Evolutionary conservation across 768 basidiomycete genomes (phyloP).

Genomic region (Phanerochaete carnosa): DNA sequence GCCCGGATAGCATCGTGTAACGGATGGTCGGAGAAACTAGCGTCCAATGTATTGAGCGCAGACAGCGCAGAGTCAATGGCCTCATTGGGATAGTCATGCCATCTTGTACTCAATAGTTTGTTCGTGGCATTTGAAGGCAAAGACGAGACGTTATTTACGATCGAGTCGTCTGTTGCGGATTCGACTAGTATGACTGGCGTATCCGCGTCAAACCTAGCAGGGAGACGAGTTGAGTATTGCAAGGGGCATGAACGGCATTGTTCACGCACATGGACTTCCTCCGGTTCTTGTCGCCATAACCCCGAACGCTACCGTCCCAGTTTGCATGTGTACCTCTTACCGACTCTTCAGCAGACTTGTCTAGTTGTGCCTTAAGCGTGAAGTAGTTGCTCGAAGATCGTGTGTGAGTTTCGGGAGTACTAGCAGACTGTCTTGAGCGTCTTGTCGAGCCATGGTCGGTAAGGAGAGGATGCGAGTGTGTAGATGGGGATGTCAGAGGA

Average conservation of each 20-base stretch:
- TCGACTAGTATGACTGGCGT: conserved; percentile 27
- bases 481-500: conserved; percentile 21
- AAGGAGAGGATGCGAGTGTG: conserved; percentile 68
- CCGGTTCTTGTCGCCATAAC: conserved; percentile 40
- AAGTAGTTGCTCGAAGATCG: conserved; percentile 52
- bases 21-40: conserved; percentile 49
- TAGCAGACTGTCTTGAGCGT: conserved; percentile 43
- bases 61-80: conserved; percentile 66
- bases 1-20: conserved; percentile 68
- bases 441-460: conserved; percentile 46
- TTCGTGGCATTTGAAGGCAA: conserved; percentile 25
- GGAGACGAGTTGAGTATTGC: not conserved
- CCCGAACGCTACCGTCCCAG: conserved; percentile 58
- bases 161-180: conserved; percentile 16
- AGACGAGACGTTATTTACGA: not conserved
- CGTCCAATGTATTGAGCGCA: conserved; percentile 40
- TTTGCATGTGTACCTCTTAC: conserved; percentile 27
- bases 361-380: conserved; percentile 58
- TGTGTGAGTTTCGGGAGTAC: conserved; percentile 25
- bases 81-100: conserved; percentile 79
- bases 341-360: conserved; percentile 34
- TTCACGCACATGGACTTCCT: conserved; percentile 17
- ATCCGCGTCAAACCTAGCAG: conserved; percentile 11
- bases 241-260: no score
- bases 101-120: conserved; percentile 61